A percentile compares a stretch with the other conserved stretches of the same genome.
Conservation (phyloP, 768 basidiomycete genomes). For the Pilatotrama ljubarskyi region DNA sequence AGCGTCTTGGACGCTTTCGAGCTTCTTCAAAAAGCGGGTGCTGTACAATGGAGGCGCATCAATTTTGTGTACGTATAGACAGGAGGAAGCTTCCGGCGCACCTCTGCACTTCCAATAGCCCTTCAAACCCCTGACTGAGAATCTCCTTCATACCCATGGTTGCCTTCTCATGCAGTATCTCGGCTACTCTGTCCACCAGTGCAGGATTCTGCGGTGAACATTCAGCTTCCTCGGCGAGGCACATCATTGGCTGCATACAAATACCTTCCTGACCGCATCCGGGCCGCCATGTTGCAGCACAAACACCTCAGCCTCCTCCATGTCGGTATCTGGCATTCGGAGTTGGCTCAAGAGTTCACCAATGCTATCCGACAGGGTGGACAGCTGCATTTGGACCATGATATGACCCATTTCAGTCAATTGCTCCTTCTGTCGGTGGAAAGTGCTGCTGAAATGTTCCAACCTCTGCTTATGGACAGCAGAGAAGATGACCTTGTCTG, state of each 20-base stretch:
- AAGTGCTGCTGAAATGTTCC: background rate
- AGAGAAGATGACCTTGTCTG: conserved; percentile 4
- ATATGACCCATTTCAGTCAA: conserved; percentile 1
- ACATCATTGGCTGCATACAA: background rate
- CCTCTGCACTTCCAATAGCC: conserved; percentile 1
- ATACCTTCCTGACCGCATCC: background rate
- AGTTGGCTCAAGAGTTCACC: background rate
- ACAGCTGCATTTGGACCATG: background rate
- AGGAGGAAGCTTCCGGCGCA: too few relatives aligned
- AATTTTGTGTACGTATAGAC: background rate
- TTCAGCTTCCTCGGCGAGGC: background rate
- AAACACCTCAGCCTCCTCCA: background rate
- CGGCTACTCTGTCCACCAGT: background rate
- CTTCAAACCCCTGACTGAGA: conserved; percentile 3
- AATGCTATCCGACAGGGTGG: background rate
- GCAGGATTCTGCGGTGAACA: background rate
- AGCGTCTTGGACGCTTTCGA: background rate
- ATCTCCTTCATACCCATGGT: conserved; percentile 6
- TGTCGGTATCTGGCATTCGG: background rate
- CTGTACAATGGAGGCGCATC: background rate
- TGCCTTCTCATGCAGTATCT: background rate
- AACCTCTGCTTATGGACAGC: background rate
- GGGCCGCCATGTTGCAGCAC: background rate
- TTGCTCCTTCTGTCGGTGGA: background rate
- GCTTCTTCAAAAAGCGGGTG: conserved; percentile 3